phyloP scores from a whole-genome alignment of 768 basidiomycete genomes.

The Pulveroboletus sp. region DNA sequence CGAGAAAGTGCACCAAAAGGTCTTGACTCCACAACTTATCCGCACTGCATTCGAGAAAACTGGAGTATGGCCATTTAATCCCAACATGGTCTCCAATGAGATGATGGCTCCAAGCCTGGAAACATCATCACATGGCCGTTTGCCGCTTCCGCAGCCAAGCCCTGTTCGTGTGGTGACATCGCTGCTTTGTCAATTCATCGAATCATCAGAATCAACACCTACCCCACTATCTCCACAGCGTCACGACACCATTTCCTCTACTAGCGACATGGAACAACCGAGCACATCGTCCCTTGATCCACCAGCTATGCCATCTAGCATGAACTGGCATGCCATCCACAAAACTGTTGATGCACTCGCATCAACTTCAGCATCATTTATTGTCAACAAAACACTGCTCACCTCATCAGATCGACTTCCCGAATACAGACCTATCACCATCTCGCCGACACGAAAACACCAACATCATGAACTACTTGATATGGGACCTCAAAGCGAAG shows the following conservation, averaged over 20 bases:
- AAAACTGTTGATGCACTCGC: not conserved
- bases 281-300: not conserved
- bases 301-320: not conserved
- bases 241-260: not conserved
- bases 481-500: not conserved
- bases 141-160: not conserved
- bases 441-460: not conserved
- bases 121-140: not conserved
- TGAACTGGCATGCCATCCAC: not conserved
- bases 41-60: not conserved
- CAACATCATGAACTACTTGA: not conserved
- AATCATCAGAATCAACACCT: not conserved
- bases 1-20: no score
- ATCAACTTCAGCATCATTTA: slow-evolving; percentile 9
- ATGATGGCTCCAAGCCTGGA: not conserved
- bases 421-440: not conserved
- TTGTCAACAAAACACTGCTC: slow-evolving; percentile 1
- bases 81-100: not conserved
- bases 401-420: not conserved
- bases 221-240: not conserved
- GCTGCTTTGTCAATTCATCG: not conserved
- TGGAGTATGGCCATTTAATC: not conserved
- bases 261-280: not conserved
- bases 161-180: not conserved
- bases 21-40: not conserved